Conservation (phyloP, 148 eudicot species). For the Dianthus caryophyllus region DNA sequence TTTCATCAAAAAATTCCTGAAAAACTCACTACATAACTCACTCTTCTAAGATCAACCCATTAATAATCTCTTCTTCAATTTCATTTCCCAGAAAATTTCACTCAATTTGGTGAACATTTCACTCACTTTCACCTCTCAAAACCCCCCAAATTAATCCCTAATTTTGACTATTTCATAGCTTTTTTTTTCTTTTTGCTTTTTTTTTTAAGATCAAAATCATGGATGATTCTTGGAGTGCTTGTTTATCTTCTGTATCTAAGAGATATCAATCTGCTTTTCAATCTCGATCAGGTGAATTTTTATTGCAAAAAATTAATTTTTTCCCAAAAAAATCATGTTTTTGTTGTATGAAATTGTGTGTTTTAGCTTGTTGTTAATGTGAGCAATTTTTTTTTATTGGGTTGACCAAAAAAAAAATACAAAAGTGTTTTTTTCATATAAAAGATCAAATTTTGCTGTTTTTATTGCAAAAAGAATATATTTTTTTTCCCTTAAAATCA, state of each 20-base stretch:
- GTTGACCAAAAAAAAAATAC: too few species aligned
- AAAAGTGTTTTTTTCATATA: too few species aligned
- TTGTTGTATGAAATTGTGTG: too few species aligned
- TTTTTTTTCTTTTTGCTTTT: not conserved
- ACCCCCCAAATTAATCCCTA: slow-evolving; percentile 28
- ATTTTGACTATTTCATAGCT: not conserved
- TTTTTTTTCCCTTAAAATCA: not conserved
- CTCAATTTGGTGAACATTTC: not conserved
- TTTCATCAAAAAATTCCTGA: not conserved
- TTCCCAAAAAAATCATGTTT: not conserved
- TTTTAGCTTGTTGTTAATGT: slow-evolving; percentile 4
- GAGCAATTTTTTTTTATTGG: slow-evolving; percentile 5
- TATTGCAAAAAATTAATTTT: too few species aligned
- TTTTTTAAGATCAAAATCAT: slow-evolving; percentile 24
- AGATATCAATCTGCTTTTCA: slow-evolving; percentile 73
- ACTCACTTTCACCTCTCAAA: not conserved
- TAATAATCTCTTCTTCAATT: not conserved
- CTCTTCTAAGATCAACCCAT: not conserved
- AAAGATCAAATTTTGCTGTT: too few species aligned
- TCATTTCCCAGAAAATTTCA: not conserved
- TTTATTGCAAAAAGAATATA: too few species aligned
- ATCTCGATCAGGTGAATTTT: slow-evolving; percentile 65
- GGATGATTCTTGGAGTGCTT: slow-evolving; percentile 91
- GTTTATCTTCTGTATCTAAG: slow-evolving; percentile 64
- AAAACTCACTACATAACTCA: slow-evolving; percentile 6